phyloP scores from a whole-genome alignment of 139 green algal genomes.

The Chlorella sp. region DNA sequence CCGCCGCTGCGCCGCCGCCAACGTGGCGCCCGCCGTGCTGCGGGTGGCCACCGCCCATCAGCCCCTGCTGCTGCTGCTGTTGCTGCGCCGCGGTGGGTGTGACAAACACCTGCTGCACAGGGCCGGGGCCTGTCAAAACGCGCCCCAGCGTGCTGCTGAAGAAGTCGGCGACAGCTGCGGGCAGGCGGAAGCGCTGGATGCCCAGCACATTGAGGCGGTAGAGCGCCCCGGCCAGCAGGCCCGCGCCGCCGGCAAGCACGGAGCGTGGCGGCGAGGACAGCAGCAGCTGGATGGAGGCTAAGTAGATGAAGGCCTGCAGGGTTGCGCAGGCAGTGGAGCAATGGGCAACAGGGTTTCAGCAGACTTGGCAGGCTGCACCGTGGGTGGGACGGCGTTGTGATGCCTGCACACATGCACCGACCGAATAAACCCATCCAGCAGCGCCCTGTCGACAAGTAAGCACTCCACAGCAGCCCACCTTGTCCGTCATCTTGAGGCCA shows the following conservation, averaged over 20 bases:
- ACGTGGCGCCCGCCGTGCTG: not conserved
- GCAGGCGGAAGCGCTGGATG: constrained; percentile 46
- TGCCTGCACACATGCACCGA: too few species aligned
- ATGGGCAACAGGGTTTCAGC: not conserved
- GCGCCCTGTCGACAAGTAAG: too few species aligned
- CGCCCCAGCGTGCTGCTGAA: constrained; percentile 25
- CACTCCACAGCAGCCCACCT: too few species aligned
- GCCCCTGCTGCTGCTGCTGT: constrained; percentile 6
- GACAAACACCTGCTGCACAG: constrained; percentile 19
- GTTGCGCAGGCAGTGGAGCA: not conserved
- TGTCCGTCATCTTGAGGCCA: constrained; percentile 69
- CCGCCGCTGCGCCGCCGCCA: not conserved
- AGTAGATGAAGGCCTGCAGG: constrained; percentile 67
- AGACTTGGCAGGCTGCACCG: too few species aligned
- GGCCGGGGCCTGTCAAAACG: not conserved
- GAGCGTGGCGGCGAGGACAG: constrained; percentile 44
- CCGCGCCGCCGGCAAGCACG: constrained; percentile 39
- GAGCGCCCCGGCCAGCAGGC: constrained; percentile 62
- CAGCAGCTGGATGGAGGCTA: constrained; percentile 74
- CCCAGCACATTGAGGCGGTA: constrained; percentile 67
- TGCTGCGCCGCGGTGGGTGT: constrained; percentile 1
- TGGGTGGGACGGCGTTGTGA: too few species aligned
- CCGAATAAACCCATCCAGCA: too few species aligned
- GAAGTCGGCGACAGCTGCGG: not conserved
- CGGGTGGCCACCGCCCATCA: not conserved